These are phyloP conservation scores for Trichophyton verrucosum DNA, from an alignment of 2,329 filamentous ascomycete species.

Conservation along the genomic window DNA sequence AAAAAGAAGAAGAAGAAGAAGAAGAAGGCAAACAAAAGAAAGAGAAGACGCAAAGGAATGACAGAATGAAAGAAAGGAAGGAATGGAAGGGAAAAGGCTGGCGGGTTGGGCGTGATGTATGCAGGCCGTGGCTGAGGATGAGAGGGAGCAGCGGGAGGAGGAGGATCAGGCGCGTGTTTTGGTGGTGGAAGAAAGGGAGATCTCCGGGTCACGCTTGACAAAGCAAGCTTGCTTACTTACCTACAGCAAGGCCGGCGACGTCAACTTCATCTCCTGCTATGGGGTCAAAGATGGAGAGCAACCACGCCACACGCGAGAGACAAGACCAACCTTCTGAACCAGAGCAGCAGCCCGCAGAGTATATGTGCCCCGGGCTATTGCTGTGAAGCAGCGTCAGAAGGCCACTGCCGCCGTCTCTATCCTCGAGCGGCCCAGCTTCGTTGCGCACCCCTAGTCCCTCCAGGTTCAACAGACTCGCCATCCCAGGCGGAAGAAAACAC, in stretches of 20 bases:
- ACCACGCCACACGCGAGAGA: background rate
- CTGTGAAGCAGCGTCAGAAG: too few species aligned
- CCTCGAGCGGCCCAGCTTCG: background rate
- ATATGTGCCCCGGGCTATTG: background rate
- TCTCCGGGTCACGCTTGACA: background rate
- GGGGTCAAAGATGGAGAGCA: background rate
- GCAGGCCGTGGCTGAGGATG: background rate
- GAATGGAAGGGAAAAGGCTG: background rate
- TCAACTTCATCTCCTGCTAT: background rate
- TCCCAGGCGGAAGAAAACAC: background rate
- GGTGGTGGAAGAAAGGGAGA: background rate
- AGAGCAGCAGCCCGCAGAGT: background rate
- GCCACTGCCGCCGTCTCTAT: background rate
- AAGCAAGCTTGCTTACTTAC: background rate
- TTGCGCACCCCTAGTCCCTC: background rate
- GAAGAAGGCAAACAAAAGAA: background rate
- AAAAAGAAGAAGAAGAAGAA: background rate
- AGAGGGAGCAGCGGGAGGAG: too few species aligned
- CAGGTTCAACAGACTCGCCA: background rate
- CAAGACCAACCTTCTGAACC: background rate
- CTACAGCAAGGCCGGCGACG: background rate
- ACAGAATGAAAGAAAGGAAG: background rate
- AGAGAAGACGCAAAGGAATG: background rate
- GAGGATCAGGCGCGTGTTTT: background rate
- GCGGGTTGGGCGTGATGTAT: background rate